Base-by-base conservation (phyloP, 2,329 filamentous ascomycete species). In the Dryadomyces quercus-mongolicae region DNA sequence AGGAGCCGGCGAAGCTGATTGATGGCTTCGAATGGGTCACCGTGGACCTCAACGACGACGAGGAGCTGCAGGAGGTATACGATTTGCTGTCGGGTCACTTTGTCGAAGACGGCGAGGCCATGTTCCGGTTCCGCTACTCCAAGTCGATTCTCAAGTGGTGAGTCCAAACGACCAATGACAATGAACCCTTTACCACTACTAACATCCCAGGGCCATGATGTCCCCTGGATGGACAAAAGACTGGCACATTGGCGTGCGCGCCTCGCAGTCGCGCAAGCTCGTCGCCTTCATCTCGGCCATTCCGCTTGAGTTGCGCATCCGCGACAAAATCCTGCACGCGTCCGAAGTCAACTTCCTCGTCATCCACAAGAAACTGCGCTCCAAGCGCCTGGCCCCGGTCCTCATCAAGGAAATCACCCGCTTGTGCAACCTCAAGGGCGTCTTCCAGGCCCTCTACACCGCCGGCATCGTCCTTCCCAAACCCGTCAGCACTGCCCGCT, bases 321-420 rank as follows among this genome's bases (percentile, higher is more conserved):
- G 91, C 59, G 75, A 85, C 56, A 86, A 86, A 56, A 72, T 80
- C 55, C 71, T 98, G 57, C 80, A 83, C 58, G 85, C 87, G 61
- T 90, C 88, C 50, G 93, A 98, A 69, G 93, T 98, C 71, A 98
- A 98, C 74, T 98, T 97, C 71, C 84, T 98, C 60, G 95, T 91
- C 65, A 85, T 98, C 54, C 93, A 98, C 77, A 97, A 97, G 77
- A 97, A 97, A 72, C 82, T 98, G 36, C 88, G 93, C 51, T 83
- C 87, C 55, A 96, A 97, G 74, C 85, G 93, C 53, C 81, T 98
- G 46, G 84, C 93, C 0, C 93, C 93, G 0, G 86, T 97, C 2
- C 81, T 98, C 53, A 98, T 98, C 75, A 96, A 96, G 70, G 93
- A 98, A 68, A 89, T 98, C 62, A 98, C 93, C 5, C 85, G 93